Conservation (phyloP, 2,329 filamentous ascomycete genomes). For the Pyricularia grisea region DNA sequence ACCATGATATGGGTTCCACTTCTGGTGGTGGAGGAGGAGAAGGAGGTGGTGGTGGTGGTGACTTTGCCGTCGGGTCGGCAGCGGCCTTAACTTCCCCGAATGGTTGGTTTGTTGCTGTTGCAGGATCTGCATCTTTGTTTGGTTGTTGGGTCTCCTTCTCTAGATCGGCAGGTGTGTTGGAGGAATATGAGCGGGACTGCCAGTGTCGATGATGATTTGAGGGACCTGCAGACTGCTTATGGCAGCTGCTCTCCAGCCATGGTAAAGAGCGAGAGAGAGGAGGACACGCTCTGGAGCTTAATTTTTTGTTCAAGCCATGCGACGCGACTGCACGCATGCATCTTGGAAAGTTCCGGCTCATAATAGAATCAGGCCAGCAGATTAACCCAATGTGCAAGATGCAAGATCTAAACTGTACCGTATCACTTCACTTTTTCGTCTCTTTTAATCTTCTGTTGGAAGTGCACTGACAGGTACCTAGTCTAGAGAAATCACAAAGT, state of each 20-base stretch:
- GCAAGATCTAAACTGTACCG: neutral
- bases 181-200: neutral
- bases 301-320: neutral
- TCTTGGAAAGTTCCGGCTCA: neutral
- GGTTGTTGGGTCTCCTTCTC: neutral
- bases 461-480: no score
- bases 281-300: neutral
- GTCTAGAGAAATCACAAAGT: neutral
- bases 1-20: neutral
- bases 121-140: neutral
- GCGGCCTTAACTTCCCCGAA: neutral
- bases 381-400: neutral
- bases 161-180: neutral
- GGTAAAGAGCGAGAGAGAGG: neutral
- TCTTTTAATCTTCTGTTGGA: neutral
- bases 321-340: neutral
- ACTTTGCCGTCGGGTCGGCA: neutral
- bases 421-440: neutral
- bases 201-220: neutral
- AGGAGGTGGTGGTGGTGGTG: neutral
- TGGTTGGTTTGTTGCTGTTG: neutral
- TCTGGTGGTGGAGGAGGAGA: neutral
- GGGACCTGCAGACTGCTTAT: neutral
- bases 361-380: neutral
- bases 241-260: neutral